Evolutionary conservation across 164 flowering plant genomes (phyloP), one percentile per base, ranked within the genome.

Genomic region (Tetracentron sinense): DNA sequence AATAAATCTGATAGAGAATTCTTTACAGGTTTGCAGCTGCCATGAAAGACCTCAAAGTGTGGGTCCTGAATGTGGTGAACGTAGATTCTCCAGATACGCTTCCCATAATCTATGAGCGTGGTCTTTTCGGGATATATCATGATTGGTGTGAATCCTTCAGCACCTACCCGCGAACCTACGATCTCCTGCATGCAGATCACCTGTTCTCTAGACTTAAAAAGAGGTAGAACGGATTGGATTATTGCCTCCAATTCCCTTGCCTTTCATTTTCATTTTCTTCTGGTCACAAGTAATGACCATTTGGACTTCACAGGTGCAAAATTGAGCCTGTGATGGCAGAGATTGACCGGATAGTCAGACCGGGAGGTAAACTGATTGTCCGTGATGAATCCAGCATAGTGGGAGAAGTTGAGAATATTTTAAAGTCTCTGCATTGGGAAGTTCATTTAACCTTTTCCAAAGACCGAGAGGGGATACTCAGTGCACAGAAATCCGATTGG

Each of bases 71-170:
- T 62, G 96, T 90, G 49, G 97, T 93, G 67, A 87, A 82, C 33
- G 56, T 81, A 7, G 78, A 93, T 60, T 72, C 90, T 28, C 90
- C 97, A 4, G 97, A 93, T 50, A 93, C 98, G 6, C 96, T 93
- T 59, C 94, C 98, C 15, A 85, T 88, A 42, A 90, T 93, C 58
- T 93, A 82, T 35, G 97, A 93, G 65, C 72, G 97, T 4, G 98
- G 98, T 16, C 87, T 93, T 6, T 82, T 90, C n/a, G 97, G 98
- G 12, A 90, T 93, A 48, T 93, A 93, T 63, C 97, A 90, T 65
- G 97, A 92, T 31, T 92, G 98, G 98, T 90, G 98, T 42, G 98
- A 92, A 70, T 87, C 96, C 35, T 93, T 93, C 74, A 88, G 96
- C 78, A 85, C 96, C 4, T 93, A 90, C 54, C 98, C 97, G 0